A percentile compares a stretch with the other conserved stretches of the same genome.
Conservation (phyloP, 2,329 filamentous ascomycete species). For the Colletotrichum falcatum region DNA sequence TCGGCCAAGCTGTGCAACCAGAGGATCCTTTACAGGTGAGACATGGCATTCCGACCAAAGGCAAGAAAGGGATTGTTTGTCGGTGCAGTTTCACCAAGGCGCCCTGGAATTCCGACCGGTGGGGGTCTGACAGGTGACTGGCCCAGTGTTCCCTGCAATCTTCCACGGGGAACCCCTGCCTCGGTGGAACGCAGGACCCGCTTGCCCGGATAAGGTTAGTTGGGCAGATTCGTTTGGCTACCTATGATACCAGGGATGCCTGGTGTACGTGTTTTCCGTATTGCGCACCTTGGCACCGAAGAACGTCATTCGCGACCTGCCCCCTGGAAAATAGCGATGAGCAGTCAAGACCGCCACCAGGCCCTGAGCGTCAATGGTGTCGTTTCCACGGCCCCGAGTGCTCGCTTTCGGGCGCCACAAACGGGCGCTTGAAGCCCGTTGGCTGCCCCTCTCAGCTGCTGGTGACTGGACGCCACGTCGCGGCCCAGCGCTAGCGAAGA, state of each 20-base stretch:
- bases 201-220: conserved; percentile 38
- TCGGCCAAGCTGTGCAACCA: conserved; percentile 19
- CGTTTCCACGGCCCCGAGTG: conserved; percentile 15
- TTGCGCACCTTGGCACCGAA: too few relatives aligned
- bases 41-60: conserved; percentile 27
- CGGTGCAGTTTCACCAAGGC: neutral
- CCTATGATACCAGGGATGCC: too few relatives aligned
- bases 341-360: conserved; percentile 8
- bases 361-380: conserved; percentile 14
- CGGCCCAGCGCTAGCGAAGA: conserved; percentile 23
- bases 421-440: conserved; percentile 26
- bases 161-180: conserved; percentile 24
- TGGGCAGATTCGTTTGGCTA: neutral
- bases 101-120: conserved; percentile 1
- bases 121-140: neutral
- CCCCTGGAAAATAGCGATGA: conserved; percentile 21
- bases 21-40: conserved; percentile 23
- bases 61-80: conserved; percentile 41
- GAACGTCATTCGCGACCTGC: too few relatives aligned
- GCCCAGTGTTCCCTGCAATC: conserved; percentile 3
- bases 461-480: conserved; percentile 38
- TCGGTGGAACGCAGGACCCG: too few relatives aligned
- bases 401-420: conserved; percentile 26
- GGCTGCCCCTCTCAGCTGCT: neutral
- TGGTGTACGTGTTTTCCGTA: too few relatives aligned